Evolutionary conservation across 768 basidiomycete species (phyloP).

Genomic region (Mycena kentingensis): DNA sequence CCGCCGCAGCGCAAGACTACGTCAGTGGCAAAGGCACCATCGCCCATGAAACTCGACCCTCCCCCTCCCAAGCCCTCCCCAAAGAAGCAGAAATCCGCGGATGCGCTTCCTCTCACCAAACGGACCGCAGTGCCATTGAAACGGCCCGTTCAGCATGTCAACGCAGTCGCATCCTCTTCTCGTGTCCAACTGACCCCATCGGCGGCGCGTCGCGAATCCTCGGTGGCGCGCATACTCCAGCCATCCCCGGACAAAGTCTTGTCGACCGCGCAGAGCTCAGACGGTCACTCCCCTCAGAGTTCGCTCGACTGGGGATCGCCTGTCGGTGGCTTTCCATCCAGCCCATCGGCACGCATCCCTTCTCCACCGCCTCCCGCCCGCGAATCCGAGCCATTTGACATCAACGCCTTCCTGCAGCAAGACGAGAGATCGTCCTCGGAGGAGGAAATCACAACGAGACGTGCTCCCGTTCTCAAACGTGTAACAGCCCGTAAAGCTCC

Average conservation of each 20-base stretch:
- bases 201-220: conserved; percentile 1
- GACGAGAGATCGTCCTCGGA: too few relatives aligned
- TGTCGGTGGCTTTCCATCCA: not conserved
- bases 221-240: not conserved
- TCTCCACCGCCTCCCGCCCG: not conserved
- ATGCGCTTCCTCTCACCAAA: not conserved
- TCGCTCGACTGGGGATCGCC: conserved; percentile 21
- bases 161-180: conserved; percentile 36
- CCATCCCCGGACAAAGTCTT: not conserved
- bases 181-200: conserved; percentile 6
- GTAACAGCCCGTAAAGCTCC: too few relatives aligned
- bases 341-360: not conserved
- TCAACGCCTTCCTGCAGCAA: too few relatives aligned
- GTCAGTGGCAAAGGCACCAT: conserved; percentile 2
- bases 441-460: too few relatives aligned
- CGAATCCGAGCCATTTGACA: too few relatives aligned
- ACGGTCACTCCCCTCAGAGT: not conserved
- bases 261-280: not conserved
- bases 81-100: not conserved
- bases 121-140: not conserved
- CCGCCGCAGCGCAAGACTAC: conserved; percentile 25
- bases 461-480: too few relatives aligned
- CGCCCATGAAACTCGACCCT: too few relatives aligned
- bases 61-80: too few relatives aligned
- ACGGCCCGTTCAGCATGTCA: conserved; percentile 22